Evolutionary conservation across 805 yeast genomes (phyloP).

Genomic region (Candida incommunis): DNA sequence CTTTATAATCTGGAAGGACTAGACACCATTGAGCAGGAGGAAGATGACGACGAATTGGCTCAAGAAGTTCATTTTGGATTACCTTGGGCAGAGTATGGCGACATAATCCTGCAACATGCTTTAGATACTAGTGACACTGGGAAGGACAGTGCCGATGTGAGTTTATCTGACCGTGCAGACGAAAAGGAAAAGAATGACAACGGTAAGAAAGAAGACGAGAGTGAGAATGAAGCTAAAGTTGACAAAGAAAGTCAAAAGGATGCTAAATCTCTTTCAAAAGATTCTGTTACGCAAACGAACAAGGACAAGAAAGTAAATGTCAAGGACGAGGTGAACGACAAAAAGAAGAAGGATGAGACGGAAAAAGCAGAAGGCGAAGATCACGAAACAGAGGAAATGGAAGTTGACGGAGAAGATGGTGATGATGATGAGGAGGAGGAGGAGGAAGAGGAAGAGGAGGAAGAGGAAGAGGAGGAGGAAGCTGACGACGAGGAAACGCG

Average conservation of each 20-base stretch:
- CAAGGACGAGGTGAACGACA: no score
- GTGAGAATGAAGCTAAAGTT: constrained; percentile 29
- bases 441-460: constrained; percentile 4
- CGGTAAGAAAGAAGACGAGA: constrained; percentile 21
- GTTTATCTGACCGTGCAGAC: constrained; percentile 53
- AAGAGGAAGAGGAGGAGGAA: constrained; percentile 2
- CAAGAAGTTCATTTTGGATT: constrained; percentile 19
- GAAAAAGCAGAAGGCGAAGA: constrained; percentile 9
- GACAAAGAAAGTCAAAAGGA: constrained; percentile 14
- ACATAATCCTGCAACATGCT: constrained; percentile 27
- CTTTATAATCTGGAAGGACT: constrained; percentile 44
- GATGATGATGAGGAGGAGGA: constrained; percentile 3
- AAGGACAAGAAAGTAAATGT: constrained; percentile 12
- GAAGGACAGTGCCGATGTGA: not conserved
- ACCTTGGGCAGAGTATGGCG: constrained; percentile 34
- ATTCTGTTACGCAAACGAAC: constrained; percentile 19
- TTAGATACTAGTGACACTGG: not conserved
- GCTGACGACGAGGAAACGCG: constrained; percentile 4
- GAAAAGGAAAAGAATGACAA: constrained; percentile 33
- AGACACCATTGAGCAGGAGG: constrained; percentile 32
- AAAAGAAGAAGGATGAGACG: constrained; percentile 4
- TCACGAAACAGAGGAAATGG: constrained; percentile 3
- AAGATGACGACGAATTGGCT: constrained; percentile 4
- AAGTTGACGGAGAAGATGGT: constrained; percentile 4
- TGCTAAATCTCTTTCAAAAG: constrained; percentile 23